Percentiles rank a stretch among this genome's conserved stretches.
phyloP scores from a whole-genome alignment of 805 yeast species.

The Yarrowia hollandica region DNA sequence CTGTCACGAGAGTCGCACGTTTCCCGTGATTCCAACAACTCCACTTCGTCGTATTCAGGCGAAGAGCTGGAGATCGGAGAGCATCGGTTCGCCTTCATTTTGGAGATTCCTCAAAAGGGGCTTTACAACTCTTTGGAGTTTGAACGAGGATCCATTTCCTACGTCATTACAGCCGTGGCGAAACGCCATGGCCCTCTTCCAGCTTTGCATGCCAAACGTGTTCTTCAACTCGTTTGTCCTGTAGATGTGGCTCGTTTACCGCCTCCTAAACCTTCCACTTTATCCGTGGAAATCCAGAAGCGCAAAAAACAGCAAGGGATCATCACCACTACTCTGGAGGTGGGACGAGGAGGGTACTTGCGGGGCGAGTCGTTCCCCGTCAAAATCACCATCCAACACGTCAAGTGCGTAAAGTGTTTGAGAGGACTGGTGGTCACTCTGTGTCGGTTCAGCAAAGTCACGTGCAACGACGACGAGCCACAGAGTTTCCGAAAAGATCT shows the following conservation, averaged over 20 bases:
- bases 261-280: conserved; percentile 62
- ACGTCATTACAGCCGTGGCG: conserved; percentile 53
- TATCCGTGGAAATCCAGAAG: conserved; percentile 57
- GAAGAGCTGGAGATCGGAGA: conserved; percentile 52
- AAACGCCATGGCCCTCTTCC: conserved; percentile 36
- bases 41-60: not conserved
- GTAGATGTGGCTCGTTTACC: conserved; percentile 69
- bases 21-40: not conserved
- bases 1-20: not conserved
- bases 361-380: conserved; percentile 81
- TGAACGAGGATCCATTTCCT: conserved; percentile 80
- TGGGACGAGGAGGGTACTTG: conserved; percentile 66
- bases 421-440: conserved; percentile 77
- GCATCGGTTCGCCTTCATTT: conserved; percentile 83
- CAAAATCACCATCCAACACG: conserved; percentile 63
- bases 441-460: conserved; percentile 71
- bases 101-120: conserved; percentile 72
- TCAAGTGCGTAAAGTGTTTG: conserved; percentile 65
- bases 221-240: conserved; percentile 65
- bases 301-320: conserved; percentile 45
- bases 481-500: conserved; percentile 78
- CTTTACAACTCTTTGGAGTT: conserved; percentile 75
- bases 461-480: conserved; percentile 39
- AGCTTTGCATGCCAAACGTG: conserved; percentile 50
- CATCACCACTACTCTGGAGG: conserved; percentile 45